These are phyloP conservation scores for Penicillium robsamsonii DNA, from an alignment of 495 filamentous ascomycete genomes.

Conservation along the genomic window DNA sequence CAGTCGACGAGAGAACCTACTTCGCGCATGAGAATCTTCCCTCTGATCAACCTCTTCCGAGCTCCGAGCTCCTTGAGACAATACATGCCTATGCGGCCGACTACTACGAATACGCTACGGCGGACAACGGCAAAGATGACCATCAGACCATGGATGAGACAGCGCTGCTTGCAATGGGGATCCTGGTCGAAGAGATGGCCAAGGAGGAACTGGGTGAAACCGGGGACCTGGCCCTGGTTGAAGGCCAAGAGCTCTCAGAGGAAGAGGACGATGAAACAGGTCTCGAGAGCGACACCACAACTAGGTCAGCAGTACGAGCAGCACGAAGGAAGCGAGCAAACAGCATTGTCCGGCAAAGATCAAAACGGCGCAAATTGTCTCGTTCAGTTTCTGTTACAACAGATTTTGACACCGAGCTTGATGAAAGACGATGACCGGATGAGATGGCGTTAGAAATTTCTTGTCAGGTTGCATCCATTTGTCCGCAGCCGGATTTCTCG, in stretches of 20 bases:
- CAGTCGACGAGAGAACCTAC: slow-evolving; percentile 71
- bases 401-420: slow-evolving; percentile 30
- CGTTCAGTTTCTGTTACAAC: slow-evolving; percentile 20
- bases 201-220: slow-evolving; percentile 61
- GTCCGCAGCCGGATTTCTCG: background rate
- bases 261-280: slow-evolving; percentile 22
- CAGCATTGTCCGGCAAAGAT: slow-evolving; percentile 17
- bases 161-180: slow-evolving; percentile 75
- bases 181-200: slow-evolving; percentile 76
- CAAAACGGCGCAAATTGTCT: slow-evolving; percentile 30
- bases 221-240: slow-evolving; percentile 74
- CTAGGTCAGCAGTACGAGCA: background rate
- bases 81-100: slow-evolving; percentile 72
- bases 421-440: slow-evolving; percentile 14
- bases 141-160: slow-evolving; percentile 80
- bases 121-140: slow-evolving; percentile 40
- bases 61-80: slow-evolving; percentile 70
- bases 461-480: background rate
- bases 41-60: slow-evolving; percentile 58
- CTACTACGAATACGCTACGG: slow-evolving; percentile 56
- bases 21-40: slow-evolving; percentile 55
- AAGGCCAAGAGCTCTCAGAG: slow-evolving; percentile 47
- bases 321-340: slow-evolving; percentile 12
- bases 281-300: slow-evolving; percentile 10
- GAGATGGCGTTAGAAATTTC: background rate